Evolutionary conservation across 2,329 filamentous ascomycete species (phyloP), one percentile per base, ranked within the genome.

Genomic region (Hypomyces perniciosus): DNA sequence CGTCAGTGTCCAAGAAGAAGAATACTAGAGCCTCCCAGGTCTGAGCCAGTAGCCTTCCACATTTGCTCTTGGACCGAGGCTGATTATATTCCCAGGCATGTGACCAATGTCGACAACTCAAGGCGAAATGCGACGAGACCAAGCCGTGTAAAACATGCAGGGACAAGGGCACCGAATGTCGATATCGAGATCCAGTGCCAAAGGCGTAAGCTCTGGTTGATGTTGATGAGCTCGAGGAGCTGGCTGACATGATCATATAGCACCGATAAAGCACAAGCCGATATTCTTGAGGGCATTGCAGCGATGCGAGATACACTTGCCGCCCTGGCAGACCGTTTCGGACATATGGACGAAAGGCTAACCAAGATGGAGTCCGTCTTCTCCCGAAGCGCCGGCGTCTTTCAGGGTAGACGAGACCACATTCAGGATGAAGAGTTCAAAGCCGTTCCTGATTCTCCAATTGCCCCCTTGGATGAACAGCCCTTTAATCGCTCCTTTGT

Each of bases 61-160:
- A 33, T 37, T 35, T 12, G 12, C 8, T n/a, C 13, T 9, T 8
- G 31, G 42, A 46, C 20, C 6, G 6, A 8, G n/a, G 45, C 58
- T 61, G 44, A 61, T 52, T 26, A 6, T 10, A 42, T 13, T 12
- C 31, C 40, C 60, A 95, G 85, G 93, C 93, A 35, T 99, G 93
- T 68, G 90, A 95, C 62, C 88, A 86, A 67, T 96, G 90, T 69
- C 84, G 90, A 52, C 80, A 87, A 54, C 79, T 92, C 37, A 96
- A 95, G 68, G 90, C 90, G 10, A 95, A 95, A 69, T 96, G 90
- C 65, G 90, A 95, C 61, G 90, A 96, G 72, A 84, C 84, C 8
- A 84, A 86, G 57, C 90, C 87, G 2, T 86, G 87, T 61, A 92
- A 90, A 64, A 89, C 85, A 61, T 99, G 93, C 67, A 86, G 86